Evolutionary conservation across 345 rosid species (phyloP), one percentile per base, ranked within the genome.

Genomic region (Populus davidiana): DNA sequence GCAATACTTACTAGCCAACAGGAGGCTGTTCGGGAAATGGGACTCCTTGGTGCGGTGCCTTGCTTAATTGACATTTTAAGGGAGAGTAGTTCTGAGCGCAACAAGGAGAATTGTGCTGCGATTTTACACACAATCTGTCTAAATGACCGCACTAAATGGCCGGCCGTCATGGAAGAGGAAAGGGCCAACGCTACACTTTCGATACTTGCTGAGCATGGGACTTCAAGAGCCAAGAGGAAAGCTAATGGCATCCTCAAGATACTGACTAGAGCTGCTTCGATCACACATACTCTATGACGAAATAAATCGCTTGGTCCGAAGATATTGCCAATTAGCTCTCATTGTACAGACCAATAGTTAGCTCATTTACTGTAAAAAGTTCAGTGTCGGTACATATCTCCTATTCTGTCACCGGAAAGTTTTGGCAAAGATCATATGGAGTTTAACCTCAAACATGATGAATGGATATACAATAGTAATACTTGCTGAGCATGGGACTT

Each of bases 221-320:
- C 89, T 61, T 81, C 78, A 35, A 86, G 96, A 75, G 88, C 88
- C 4, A 83, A 80, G 86, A 85, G 93, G 72, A 91, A 88, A 83
- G 90, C 93, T 1, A 72, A 43, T 41, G 75, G 78, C 66, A 85
- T 88, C 33, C 85, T 91, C 11, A 74, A 85, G 73, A 81, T 72
- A 81, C 73, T 83, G 12, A 77, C 75, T 43, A 75, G 71, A 80
- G 78, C 63, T 43, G 81, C 72, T 73, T 61, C 64, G 17, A 71
- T 76, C 74, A 67, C 75, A 66, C 78, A 79, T 33, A 75, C 81
- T 70, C 63, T 68, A 44, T 80, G 67, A 74, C 35, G 67, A 68
- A 64, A 31, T 8, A 52, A 66, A 66, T 0, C 66, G 17, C 67
- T 1, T 16, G 5, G 8, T 18, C 67, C 23, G 25, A 47, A 71